Evolutionary conservation across 345 rosid genomes (phyloP), one percentile per base, ranked within the genome.

Genomic region (Rhizophora mangle): DNA sequence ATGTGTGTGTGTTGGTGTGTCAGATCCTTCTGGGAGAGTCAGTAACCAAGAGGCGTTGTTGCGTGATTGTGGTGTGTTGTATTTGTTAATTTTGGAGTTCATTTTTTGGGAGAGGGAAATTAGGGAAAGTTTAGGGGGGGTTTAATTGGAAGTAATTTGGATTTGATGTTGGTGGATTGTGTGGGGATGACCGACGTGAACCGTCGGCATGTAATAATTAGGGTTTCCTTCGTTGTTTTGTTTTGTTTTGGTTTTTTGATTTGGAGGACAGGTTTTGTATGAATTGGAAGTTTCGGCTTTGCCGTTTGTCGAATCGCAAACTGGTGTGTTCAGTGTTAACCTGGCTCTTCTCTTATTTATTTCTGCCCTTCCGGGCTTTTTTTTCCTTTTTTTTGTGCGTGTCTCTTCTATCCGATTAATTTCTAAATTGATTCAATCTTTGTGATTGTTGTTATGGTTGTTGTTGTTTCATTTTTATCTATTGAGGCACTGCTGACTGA

Each of bases 201-300:
- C 76, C 58, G 63, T 75, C 74, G 68, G 84, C 83, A 86, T 73
- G 88, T 72, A 68, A 43, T 43, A 43, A 74, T 64, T 79, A 70
- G 81, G 83, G 77, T 74, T 74, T 81, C 64, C 6, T 64, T 30
- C 6, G n/a, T 47, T 65, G 46, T 60, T 29, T 26, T 36, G 24
- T 24, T 64, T 73, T 20, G 5, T 1, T 67, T 22, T 46, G 19
- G n/a, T 67, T 53, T 37, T 32, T 61, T 15, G 36, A 22, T 32
- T 24, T 2, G 60, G 30, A 24, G 26, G 60, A 21, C 58, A 57
- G 36, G 31, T 58, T 58, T 31, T 59, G 13, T 19, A 31, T 72
- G 51, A 4, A 16, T 32, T 8, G 20, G 19, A 6, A 47, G 10
- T 54, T 54, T 54, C 8, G 24, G 58, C 11, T 54, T n/a, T 21